Evolutionary conservation across 176 grass and related monocot genomes (phyloP), one percentile per base, ranked within the genome.

Genomic region (Musa beccarii): DNA sequence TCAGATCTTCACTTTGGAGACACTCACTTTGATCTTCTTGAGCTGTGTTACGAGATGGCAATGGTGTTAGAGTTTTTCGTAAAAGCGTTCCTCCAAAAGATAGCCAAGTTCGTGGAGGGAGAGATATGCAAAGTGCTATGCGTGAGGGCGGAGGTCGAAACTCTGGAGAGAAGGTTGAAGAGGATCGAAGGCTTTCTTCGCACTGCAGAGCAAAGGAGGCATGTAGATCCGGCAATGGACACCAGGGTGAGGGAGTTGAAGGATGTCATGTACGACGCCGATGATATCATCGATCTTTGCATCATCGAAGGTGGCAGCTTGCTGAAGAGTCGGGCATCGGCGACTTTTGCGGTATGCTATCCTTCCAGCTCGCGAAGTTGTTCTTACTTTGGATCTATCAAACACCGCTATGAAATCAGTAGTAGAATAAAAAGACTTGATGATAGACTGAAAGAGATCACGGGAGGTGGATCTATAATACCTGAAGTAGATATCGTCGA

Each of bases 191-290:
- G 68, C 6, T 53, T 80, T 66, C 54, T 84, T 22, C 65, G 51
- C 19, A 77, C 76, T 15, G 78, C 78, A 14, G 79, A 81, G 63
- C 61, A 76, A 7, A 88, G 67, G 62, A 79, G 68, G 24, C 68
- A 1, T 17, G 13, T 74, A 49, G 76, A 87, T 1, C 23, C 10
- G 10, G 63, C 21, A 1, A 78, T 69, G 43, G 29, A 54, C 16
- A 84, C 71, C 17, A 78, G 81, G 85, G 29, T 84, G 53, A 51
- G 26, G 53, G 66, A 81, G 9, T 12, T 88, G 3, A 81, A 71
- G 56, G 78, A 88, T 81, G 34, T 71, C 9, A 81, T 84, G 68
- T 77, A 84, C 11, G 78, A 88, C 22, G 78, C 74, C 21, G 81
- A 84, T 2, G 78, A 88, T 55, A 88, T 84, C 1, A 49, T 84